Base-by-base conservation (phyloP, 1,284 basidiomycete genomes). In the Neotropicomus parvogracilis region DNA sequence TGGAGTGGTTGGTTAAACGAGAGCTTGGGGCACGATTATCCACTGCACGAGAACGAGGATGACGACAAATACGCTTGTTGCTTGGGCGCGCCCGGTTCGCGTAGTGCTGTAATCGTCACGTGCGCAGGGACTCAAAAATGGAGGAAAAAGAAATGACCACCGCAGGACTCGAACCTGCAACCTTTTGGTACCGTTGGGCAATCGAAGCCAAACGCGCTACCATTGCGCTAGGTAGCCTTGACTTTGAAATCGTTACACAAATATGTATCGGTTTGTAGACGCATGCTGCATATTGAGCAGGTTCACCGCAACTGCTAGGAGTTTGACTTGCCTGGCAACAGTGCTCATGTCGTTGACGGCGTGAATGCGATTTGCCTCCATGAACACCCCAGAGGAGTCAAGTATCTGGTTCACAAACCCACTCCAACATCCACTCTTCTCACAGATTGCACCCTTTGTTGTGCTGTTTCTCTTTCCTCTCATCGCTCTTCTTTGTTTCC, bases 161-260 rank as follows among this genome's bases (percentile, higher is more conserved):
- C 79, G 83, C 83, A 85, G 82, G 85, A 85, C 83, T 88, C 85
- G 85, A 88, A 88, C 85, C 84, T 85, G 82, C 83, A 85, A 81
- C 83, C 83, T 85, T 83, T 83, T 85, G 83, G 80, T 87, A 52
- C 64, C 69, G 68, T 64, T 52, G 64, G 80, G 62, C 80, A 60
- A 79, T 86, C 84, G 84, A 86, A 87, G 83, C 83, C 84, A 86
- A 84, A 87, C 83, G 83, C 84, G 83, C 84, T 86, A 85, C 85
- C 84, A 66, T 67, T 67, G 64, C 65, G 65, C 64, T 63, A 67
- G 64, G 64, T 67, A 67, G 65, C 64, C 46, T 27, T 32, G 10
- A 6, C 4, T 28, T 13, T 24, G 8, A 24, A 24, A 8, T 24
- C 8, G 8, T 8, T 8, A 24, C 24, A 8, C 8, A 24, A 3